phyloP scores from a whole-genome alignment of 768 basidiomycete genomes.

The Grammothele lineata region DNA sequence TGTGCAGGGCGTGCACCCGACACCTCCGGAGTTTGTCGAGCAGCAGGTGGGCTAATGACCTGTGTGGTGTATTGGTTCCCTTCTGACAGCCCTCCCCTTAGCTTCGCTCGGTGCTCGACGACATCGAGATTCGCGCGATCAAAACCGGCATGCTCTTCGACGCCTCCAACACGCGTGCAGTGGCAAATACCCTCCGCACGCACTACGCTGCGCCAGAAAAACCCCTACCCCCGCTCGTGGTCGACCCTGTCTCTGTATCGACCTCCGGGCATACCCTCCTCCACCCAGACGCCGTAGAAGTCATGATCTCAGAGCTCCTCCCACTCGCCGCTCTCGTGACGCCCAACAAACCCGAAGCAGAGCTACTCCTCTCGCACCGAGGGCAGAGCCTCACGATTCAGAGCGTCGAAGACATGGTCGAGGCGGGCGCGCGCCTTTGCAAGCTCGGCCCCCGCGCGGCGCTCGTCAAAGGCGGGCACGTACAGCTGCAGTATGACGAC shows the following conservation, averaged over 20 bases:
- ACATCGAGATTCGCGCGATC: constrained; percentile 66
- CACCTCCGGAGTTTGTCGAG: constrained; percentile 65
- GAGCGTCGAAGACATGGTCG: constrained; percentile 56
- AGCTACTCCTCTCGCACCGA: constrained; percentile 55
- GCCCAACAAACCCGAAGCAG: constrained; percentile 81
- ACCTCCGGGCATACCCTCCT: constrained; percentile 84
- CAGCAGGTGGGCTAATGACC: constrained; percentile 53
- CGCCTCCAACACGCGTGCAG: constrained; percentile 43
- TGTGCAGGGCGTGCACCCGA: constrained; percentile 68
- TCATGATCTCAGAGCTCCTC: constrained; percentile 58
- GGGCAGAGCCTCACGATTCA: constrained; percentile 29
- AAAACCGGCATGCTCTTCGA: constrained; percentile 91
- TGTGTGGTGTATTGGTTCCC: background rate
- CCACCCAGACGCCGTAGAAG: constrained; percentile 56
- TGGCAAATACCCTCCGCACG: constrained; percentile 46
- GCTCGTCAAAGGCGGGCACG: constrained; percentile 85
- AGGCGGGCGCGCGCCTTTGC: constrained; percentile 47
- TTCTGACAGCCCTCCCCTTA: constrained; percentile 24
- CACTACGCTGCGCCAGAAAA: constrained; percentile 28
- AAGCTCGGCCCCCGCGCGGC: constrained; percentile 50
- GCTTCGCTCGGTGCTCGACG: constrained; percentile 68
- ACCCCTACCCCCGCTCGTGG: constrained; percentile 52
- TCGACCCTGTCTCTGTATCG: constrained; percentile 90
- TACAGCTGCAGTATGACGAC: constrained; percentile 43
- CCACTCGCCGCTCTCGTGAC: constrained; percentile 73